These are phyloP conservation scores for Bipolaris gigantea DNA, from an alignment of 2,329 filamentous ascomycete genomes.

Conservation along the genomic window DNA sequence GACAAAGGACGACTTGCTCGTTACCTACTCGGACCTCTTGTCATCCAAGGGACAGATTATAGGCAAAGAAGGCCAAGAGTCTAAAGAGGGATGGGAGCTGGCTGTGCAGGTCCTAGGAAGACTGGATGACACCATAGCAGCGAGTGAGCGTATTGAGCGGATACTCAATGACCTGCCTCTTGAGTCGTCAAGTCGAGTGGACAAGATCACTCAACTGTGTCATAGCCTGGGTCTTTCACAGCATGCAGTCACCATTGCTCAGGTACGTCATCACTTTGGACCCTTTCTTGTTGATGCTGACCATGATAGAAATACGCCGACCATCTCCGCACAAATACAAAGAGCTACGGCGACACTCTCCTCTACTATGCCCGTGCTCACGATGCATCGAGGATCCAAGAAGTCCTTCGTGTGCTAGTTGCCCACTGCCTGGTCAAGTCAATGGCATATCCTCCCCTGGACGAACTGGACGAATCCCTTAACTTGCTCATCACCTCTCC, in stretches of 20 bases:
- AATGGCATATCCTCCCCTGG: slow-evolving; percentile 71
- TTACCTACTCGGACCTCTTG: slow-evolving; percentile 72
- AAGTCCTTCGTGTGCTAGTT: slow-evolving; percentile 83
- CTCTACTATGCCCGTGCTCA: slow-evolving; percentile 91
- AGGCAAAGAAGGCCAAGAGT: slow-evolving; percentile 33
- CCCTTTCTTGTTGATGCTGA: slow-evolving; percentile 17
- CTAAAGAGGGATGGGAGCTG: slow-evolving; percentile 80
- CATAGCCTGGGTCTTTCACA: slow-evolving; percentile 75
- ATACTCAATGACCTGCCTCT: slow-evolving; percentile 74
- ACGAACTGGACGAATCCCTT: slow-evolving; percentile 74
- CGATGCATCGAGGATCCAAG: slow-evolving; percentile 74
- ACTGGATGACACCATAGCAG: slow-evolving; percentile 71
- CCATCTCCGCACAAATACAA: slow-evolving; percentile 68
- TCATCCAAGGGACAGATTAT: slow-evolving; percentile 49
- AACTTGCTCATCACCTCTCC: slow-evolving; percentile 70
- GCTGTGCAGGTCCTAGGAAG: slow-evolving; percentile 81
- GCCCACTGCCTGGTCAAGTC: slow-evolving; percentile 87
- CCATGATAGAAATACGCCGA: slow-evolving; percentile 74
- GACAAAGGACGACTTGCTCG: slow-evolving; percentile 77
- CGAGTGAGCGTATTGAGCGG: slow-evolving; percentile 72
- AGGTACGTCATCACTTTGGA: slow-evolving; percentile 59
- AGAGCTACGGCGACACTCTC: slow-evolving; percentile 81
- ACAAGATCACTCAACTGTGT: slow-evolving; percentile 79
- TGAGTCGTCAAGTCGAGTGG: slow-evolving; percentile 70
- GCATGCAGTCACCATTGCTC: slow-evolving; percentile 78